Base-by-base conservation (phyloP, 257 asterid species). In the Plantago major region DNA sequence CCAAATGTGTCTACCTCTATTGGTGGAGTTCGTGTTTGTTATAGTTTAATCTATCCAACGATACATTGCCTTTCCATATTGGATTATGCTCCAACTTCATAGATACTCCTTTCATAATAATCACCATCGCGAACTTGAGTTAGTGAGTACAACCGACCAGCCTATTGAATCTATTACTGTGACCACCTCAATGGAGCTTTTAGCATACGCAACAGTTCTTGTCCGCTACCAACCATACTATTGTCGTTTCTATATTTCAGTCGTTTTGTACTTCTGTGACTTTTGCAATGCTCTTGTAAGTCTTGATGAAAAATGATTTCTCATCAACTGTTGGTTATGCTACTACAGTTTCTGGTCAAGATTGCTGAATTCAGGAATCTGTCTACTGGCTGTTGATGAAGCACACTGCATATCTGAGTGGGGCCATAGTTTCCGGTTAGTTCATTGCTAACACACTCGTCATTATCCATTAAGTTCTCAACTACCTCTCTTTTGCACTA, bases 401-500 rank as follows among this genome's bases (percentile, higher is more conserved):
- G 98, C 95, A 64, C 98, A 91, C 69, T 91, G 98, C 82, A 91
- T 91, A 69, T 91, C 98, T 22, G 96, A 91, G 76, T 91, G 98
- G 98, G 98, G 98, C 53, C 98, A 91, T 57, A 76, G 80, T 79
- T 91, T 91, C 87, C 84, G 98, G 96, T 81, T 40, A 58, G 82
- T 60, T 50, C 56, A 51, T 57, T 19, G 47, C 37, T 30, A 19
- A 33, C 12, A n/a, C n/a, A n/a, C n/a, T n/a, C n/a, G 26, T 22
- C 26, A 22, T 22, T 22, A 22, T 22, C 26, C 26, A 22, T 1
- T 22, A 22, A 22, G 26, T 22, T 22, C 26, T 22, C 26, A 22
- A 22, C 26, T 22, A 22, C 26, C 26, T 22, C 26, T 22, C 1
- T 22, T 22, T 22, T 22, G 1, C 26, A 22, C 26, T 22, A 1